Evolutionary conservation across 805 yeast species (phyloP).

Genomic region (Candida endomychidarum): DNA sequence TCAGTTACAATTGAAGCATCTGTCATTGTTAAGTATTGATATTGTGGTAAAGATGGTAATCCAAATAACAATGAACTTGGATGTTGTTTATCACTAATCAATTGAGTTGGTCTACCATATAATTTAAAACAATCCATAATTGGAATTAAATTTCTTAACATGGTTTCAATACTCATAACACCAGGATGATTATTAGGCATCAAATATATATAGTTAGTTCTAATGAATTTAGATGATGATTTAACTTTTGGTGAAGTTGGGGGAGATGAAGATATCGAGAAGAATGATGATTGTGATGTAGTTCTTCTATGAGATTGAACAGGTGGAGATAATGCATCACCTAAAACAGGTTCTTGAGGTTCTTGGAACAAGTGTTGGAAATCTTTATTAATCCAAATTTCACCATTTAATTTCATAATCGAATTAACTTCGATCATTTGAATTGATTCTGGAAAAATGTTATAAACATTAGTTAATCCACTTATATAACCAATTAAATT

Average conservation of each 20-base stretch:
- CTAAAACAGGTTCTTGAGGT: too few species aligned
- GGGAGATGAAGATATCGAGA: slow-evolving; percentile 19
- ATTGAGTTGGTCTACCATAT: slow-evolving; percentile 73
- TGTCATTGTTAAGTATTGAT: slow-evolving; percentile 47
- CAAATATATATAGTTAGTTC: slow-evolving; percentile 52
- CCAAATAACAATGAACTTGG: slow-evolving; percentile 67
- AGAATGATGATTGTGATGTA: slow-evolving; percentile 16
- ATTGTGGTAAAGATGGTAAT: slow-evolving; percentile 70
- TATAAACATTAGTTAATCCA: slow-evolving; percentile 44
- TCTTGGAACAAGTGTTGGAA: slow-evolving; percentile 32
- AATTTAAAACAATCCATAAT: slow-evolving; percentile 67
- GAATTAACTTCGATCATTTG: slow-evolving; percentile 58
- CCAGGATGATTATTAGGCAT: slow-evolving; percentile 75
- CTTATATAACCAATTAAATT: slow-evolving; percentile 51
- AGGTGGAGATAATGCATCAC: slow-evolving; percentile 2
- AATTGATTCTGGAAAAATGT: slow-evolving; percentile 60
- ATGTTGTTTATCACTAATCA: slow-evolving; percentile 72
- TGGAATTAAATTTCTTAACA: slow-evolving; percentile 68
- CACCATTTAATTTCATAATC: slow-evolving; percentile 55
- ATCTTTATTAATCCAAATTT: slow-evolving; percentile 46
- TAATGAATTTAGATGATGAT: slow-evolving; percentile 12
- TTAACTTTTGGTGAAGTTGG: slow-evolving; percentile 22
- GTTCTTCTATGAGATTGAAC: slow-evolving; percentile 13
- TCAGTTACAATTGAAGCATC: slow-evolving; percentile 16
- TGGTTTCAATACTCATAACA: slow-evolving; percentile 69